Evolutionary conservation across 2,329 filamentous ascomycete genomes (phyloP).

Genomic region (Colletotrichum spaethianum): DNA sequence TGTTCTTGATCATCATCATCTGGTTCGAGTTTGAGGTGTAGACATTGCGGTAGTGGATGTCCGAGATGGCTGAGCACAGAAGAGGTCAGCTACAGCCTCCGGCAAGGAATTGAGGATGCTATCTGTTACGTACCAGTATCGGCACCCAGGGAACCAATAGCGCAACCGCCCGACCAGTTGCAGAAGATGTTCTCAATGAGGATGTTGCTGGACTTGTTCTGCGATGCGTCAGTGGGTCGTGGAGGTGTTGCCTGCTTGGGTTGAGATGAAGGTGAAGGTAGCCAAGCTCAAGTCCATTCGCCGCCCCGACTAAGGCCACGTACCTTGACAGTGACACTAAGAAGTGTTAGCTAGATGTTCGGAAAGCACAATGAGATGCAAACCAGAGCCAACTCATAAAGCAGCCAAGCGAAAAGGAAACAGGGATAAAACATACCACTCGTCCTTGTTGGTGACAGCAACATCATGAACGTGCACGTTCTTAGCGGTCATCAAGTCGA

Average conservation of each 20-base stretch:
- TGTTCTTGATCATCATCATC: constrained; percentile 75
- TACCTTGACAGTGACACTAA: constrained; percentile 32
- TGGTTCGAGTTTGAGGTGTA: constrained; percentile 74
- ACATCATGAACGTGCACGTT: constrained; percentile 73
- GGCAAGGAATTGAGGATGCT: not conserved
- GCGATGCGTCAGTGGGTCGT: not conserved
- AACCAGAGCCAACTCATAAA: not conserved
- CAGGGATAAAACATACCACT: constrained; percentile 66
- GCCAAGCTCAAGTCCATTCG: not conserved
- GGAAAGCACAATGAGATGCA: rapidly evolving
- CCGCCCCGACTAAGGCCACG: not conserved
- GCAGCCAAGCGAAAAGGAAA: constrained; percentile 50
- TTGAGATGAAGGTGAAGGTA: too few relatives aligned
- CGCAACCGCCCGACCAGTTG: constrained; percentile 73
- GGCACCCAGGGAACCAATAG: constrained; percentile 67
- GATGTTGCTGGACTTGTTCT: constrained; percentile 66
- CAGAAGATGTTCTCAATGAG: constrained; percentile 73
- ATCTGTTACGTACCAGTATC: constrained; percentile 50
- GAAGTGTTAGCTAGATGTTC: not conserved
- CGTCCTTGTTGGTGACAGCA: constrained; percentile 74
- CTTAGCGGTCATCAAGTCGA: constrained; percentile 64
- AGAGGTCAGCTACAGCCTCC: not conserved
- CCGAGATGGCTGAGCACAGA: constrained; percentile 57
- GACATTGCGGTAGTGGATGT: constrained; percentile 68
- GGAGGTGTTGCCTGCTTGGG: not conserved